Base-by-base conservation (phyloP, 371 early-diverging fungal genomes). In the Actinomortierella ambigua region DNA sequence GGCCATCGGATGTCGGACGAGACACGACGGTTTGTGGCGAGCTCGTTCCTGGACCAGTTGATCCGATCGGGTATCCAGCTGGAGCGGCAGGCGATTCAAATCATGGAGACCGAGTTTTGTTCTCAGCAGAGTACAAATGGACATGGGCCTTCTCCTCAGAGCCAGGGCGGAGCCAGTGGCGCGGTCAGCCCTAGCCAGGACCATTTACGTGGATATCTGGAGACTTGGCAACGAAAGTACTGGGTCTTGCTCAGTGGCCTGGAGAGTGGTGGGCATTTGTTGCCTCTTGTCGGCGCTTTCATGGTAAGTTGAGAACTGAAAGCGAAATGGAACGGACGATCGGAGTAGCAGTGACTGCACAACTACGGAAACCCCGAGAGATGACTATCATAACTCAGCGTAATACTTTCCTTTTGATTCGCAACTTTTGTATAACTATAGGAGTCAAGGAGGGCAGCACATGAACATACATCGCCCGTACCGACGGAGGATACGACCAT, bases 181-280 rank as follows among this genome's bases (percentile, higher is more conserved):
- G 34, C 34, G 4, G 11, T 11, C 15, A 50, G 63, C 6, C 73
- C 73, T 1, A 53, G 61, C 1, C 73, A 73, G 43, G 73, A 73
- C 6, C 73, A 73, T 40, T 22, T 73, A 7, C 59, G 73, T 24
- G 63, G 73, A 0, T 73, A 73, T 40, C 57, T 73, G 46, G 60
- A 60, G 42, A 55, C 28, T 15, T 73, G 73, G 73, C 73, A 86
- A 55, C 82, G 81, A 50, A 82, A 84, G 41, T 86, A 79, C 44
- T 86, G 87, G 87, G 77, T 77, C 18, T 77, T 84, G 0, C 65
- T 86, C 13, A 82, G 80, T 29, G 80, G 82, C 0, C 65, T 86
- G 11, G 63, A 76, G 24, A 62, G 79, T 26, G 75, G 76, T 7
- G 82, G 82, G 5, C 69, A 80, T 48, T 61, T 86, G 23, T 64